A percentile compares a stretch with the other conserved stretches of the same genome.
Conservation (phyloP, 2,329 filamentous ascomycete genomes). For the Ustulina deusta region DNA sequence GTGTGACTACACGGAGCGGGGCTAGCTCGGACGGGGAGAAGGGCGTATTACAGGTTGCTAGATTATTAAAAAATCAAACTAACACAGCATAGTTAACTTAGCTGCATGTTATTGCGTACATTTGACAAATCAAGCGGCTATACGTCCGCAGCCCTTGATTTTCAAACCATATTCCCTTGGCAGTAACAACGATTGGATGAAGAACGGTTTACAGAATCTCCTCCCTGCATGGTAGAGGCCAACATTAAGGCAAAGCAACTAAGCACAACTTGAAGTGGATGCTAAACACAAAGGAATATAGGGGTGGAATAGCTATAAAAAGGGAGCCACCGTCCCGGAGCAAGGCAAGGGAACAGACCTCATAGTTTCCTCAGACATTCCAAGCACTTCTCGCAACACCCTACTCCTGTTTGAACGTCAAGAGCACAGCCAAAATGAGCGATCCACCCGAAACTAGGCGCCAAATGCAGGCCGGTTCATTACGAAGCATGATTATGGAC, state of each 20-base stretch:
- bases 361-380: conserved; percentile 2
- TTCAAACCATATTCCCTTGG: no score
- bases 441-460: conserved; percentile 8
- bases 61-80: no score
- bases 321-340: not conserved
- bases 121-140: no score
- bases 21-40: no score
- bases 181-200: not conserved
- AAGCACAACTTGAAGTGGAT: not conserved
- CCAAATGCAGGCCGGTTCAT: conserved; percentile 8
- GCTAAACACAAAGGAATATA: not conserved
- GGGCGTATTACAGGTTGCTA: no score
- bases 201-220: not conserved
- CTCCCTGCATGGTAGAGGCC: not conserved
- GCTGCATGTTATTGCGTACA: no score
- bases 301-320: conserved; percentile 3
- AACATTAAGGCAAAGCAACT: conserved; percentile 4
- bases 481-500: conserved; percentile 7
- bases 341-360: not conserved
- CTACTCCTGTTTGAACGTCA: conserved; percentile 5
- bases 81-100: no score
- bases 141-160: no score
- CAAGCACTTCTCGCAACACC: conserved; percentile 1
- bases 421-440: conserved; percentile 11
- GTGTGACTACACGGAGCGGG: no score